Evolutionary conservation across 2,329 filamentous ascomycete genomes (phyloP), one percentile per base, ranked within the genome.

Genomic region (Endoconidiophora polonica): DNA sequence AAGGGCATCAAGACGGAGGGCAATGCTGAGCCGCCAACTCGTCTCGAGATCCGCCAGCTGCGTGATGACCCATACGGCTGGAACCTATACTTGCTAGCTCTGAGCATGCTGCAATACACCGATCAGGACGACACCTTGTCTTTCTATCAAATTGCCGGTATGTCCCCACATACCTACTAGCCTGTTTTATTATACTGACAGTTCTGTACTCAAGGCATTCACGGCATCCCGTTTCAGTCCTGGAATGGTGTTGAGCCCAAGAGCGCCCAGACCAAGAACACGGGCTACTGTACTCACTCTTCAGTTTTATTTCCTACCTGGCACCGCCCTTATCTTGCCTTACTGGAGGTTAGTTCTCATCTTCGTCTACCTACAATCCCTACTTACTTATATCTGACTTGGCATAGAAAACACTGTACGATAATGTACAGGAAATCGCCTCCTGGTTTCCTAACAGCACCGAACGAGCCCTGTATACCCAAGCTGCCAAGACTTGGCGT

Each of bases 71-170:
- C 71, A 6, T 77, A 85, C 58, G 72, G 74, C 59, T 86, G 81
- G 77, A 86, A 84, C 60, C 64, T 93, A 52, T 93, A 82, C 62
- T 68, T 93, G 23, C 72, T 90, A 45, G 82, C 81, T 10, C 70
- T 91, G 57, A 76, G 76, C 61, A 77, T 79, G 66, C 77, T 90
- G 67, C 79, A 86, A 64, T 73, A 69, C 54, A 75, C 75, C 51
- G 67, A 79, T 55, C 81, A 86, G 63, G 67, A 69, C 16, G 65
- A 70, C 48, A 69, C 71, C 50, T 68, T 82, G 37, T 90, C 85
- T 39, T 91, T 79, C 68, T 93, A 87, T 64, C 77, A 85, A 59
- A 73, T 93, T 57, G 74, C 82, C 53, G 83, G 86, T 84, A 62
- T 54, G 72, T 62, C 24, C 18, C 24, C 18, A 36, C 33, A 29